phyloP scores from a whole-genome alignment of 345 rosid genomes.

The Citrus reticulata region DNA sequence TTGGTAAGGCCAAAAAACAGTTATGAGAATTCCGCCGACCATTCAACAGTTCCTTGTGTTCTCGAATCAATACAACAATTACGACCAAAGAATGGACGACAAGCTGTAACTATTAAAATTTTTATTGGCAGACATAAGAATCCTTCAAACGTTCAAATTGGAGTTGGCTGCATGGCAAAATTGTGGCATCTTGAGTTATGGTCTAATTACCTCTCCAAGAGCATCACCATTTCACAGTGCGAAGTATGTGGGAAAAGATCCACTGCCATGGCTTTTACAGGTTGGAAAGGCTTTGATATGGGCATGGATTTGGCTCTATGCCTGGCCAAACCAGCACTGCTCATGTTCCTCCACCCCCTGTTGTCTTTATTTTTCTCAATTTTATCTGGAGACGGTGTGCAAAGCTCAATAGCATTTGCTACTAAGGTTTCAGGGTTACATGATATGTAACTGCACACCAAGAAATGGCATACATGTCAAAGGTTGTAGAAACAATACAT shows the following conservation, averaged over 20 bases:
- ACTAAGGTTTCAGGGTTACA: conserved; percentile 93
- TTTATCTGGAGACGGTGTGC: conserved; percentile 71
- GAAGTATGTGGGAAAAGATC: conserved; percentile 95
- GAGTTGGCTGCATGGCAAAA: neutral
- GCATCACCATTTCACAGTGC: conserved; percentile 97
- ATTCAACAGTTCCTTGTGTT: neutral
- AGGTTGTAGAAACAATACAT: neutral
- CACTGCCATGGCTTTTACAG: conserved; percentile 95
- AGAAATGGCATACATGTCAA: neutral
- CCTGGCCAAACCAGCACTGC: conserved; percentile 81
- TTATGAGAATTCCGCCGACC: neutral
- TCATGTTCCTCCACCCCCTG: conserved; percentile 64
- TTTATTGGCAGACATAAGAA: neutral
- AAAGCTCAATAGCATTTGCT: conserved; percentile 91
- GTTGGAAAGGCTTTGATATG: conserved; percentile 75
- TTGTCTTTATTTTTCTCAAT: conserved; percentile 58
- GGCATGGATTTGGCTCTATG: conserved; percentile 90
- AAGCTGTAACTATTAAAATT: neutral
- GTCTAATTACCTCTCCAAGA: conserved; percentile 55
- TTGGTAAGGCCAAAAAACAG: neutral
- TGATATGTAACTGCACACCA: conserved; percentile 66
- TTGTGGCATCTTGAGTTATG: neutral
- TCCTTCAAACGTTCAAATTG: neutral
- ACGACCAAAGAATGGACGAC: neutral
- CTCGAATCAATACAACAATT: neutral